Conservation (phyloP, 164 flowering plant species). For the Dillenia turbinata region DNA sequence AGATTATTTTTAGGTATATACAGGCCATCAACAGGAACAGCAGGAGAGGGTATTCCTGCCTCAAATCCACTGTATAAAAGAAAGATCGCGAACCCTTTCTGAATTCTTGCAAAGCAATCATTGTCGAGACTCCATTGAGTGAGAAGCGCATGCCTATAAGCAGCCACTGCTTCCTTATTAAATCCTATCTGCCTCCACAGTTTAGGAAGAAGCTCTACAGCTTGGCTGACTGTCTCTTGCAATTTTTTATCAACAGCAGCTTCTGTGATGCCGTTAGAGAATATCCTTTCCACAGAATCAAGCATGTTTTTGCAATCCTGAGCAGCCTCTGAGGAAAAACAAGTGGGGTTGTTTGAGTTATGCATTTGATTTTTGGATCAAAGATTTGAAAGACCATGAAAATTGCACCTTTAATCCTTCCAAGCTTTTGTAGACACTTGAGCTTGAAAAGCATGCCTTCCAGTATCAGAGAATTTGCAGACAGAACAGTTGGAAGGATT, state of each 20-base stretch:
- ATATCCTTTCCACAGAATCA: slow-evolving; percentile 89
- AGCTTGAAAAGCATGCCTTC: slow-evolving; percentile 90
- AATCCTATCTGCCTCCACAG: slow-evolving; percentile 82
- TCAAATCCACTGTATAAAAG: slow-evolving; percentile 86
- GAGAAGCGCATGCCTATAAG: slow-evolving; percentile 86
- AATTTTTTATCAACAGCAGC: slow-evolving; percentile 62
- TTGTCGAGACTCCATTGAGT: slow-evolving; percentile 86
- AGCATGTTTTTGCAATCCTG: slow-evolving; percentile 80
- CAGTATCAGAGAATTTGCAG: slow-evolving; percentile 81
- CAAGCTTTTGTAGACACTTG: slow-evolving; percentile 92
- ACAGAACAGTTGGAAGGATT: slow-evolving; percentile 51
- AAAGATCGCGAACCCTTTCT: slow-evolving; percentile 77
- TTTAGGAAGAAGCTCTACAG: slow-evolving; percentile 97
- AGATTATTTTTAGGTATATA: slow-evolving; percentile 82
- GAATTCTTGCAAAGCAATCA: slow-evolving; percentile 79
- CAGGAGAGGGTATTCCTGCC: slow-evolving; percentile 81
- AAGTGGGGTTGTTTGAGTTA: slow-evolving; percentile 13
- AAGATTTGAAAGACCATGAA: background rate
- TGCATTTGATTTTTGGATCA: background rate
- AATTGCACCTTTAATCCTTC: slow-evolving; percentile 54
- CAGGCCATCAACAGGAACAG: slow-evolving; percentile 66
- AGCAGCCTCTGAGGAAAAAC: slow-evolving; percentile 76
- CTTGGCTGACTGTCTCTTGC: slow-evolving; percentile 85
- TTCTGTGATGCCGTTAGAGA: slow-evolving; percentile 68
- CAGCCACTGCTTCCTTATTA: slow-evolving; percentile 68